These are phyloP conservation scores for Xerocomus brunneocitrinus DNA, from an alignment of 768 basidiomycete species.

Conservation along the genomic window DNA sequence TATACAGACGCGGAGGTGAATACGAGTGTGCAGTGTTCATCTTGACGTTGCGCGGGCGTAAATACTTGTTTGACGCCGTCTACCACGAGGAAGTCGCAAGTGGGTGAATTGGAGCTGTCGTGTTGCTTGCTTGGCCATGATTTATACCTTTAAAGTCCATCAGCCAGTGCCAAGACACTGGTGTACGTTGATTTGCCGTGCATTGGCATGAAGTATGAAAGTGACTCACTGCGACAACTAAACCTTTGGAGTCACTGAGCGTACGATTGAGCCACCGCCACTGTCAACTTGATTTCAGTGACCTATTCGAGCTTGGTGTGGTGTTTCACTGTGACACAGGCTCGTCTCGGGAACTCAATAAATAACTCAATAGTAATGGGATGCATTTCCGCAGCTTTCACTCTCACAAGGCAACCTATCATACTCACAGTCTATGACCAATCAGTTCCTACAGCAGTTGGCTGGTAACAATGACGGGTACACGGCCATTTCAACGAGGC, in stretches of 20 bases:
- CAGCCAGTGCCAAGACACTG: background rate
- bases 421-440: too few species aligned
- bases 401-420: background rate
- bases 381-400: background rate
- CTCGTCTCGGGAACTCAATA: background rate
- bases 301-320: background rate
- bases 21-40: conserved; percentile 14
- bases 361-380: background rate
- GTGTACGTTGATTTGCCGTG: background rate
- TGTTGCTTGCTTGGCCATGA: background rate
- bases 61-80: background rate
- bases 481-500: too few species aligned
- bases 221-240: background rate
- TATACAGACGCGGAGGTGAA: conserved; percentile 6
- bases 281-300: background rate
- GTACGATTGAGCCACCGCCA: background rate
- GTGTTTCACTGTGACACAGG: background rate
- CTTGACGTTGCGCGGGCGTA: background rate
- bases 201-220: too few species aligned
- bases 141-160: background rate
- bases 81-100: background rate
- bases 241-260: background rate
- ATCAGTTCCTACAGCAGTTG: too few species aligned
- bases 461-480: too few species aligned
- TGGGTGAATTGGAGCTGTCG: background rate